Base-by-base conservation (phyloP, 345 rosid genomes). In the Linum usitatissimum region DNA sequence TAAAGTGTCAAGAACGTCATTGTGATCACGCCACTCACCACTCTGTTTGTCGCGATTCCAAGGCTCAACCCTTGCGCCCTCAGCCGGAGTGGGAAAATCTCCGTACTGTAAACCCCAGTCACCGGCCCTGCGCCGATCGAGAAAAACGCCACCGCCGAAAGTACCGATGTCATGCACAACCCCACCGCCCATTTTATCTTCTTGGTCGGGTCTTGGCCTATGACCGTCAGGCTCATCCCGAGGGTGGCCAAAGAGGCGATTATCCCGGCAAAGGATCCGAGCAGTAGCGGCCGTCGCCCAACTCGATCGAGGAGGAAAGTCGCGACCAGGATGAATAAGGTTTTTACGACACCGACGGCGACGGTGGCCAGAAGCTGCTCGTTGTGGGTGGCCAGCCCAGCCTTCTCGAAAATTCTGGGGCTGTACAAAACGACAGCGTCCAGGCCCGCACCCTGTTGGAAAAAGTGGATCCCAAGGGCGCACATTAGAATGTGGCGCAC, bases 331-430 rank as follows among this genome's bases (percentile, higher is more conserved):
- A 15, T 55, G 59, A 55, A 55, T 6, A 19, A 5, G 9, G 20
- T 55, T 18, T 55, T 55, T 4, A 55, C 59, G 8, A 55, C 5
- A 1, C 21, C 59, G 59, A 55, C 21, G 23, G 59, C 59, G 23
- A 55, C 30, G 19, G 21, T 55, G 2, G 59, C 30, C 28, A 55
- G 59, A 13, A 55, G 59, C 59, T 55, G 18, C 20, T 55, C 21
- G 59, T n/a, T 18, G 30, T 19, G 1, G 30, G 12, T 7, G 30
- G 21, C 18, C 9, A 55, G 8, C 28, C 59, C 59, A 0, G 59
- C 59, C 59, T 55, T 55, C 28, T 55, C 59, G 59, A 55, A 55
- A 6, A 55, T 55, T 28, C 59, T 55, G 14, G 59, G 59, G 28
- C 59, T 55, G 10, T 55, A 55, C 9, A 55, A 28, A 19, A 55